Evolutionary conservation across 2,329 filamentous ascomycete species (phyloP), one percentile per base, ranked within the genome.

Genomic region (Rosellinia necatrix): DNA sequence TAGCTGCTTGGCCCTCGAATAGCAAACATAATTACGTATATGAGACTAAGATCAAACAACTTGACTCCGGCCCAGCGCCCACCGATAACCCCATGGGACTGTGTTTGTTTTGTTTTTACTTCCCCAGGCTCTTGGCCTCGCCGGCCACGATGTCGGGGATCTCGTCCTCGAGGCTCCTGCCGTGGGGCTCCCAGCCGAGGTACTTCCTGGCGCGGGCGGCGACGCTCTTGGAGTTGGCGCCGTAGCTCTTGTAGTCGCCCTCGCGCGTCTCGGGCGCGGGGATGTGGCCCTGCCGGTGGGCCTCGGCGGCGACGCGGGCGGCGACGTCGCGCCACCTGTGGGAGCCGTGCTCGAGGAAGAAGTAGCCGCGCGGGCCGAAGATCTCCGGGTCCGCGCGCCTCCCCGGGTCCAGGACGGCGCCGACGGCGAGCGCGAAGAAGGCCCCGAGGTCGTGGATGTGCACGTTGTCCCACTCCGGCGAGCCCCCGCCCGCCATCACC

Each of bases 331-430:
- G 79, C 87, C 87, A 91, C 21, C 72, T 73, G 67, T 87, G 83
- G 50, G 80, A 73, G 1, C 84, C 87, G 61, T 80, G 82, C 69
- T 88, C 84, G 6, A 80, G 77, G 59, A 91, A 85, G 72, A 85
- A 91, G 70, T 91, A 91, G 1, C 77, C 87, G 29, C 81, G 70
- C 0, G 71, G 70, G 1, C 86, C 86, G 79, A 88, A 91, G 4
- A 85, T 74, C 64, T 89, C 86, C 0, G 80, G 73, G 53, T 85
- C 80, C 4, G 76, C 72, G 46, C 76, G 75, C 60, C 82, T 83
- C 50, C 76, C 75, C 0, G 81, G 76, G 3, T 87, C 84, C 30
- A 85, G 78, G 1, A 78, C 77, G 2, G 79, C 77, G 35, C 78
- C 75, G 7, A 79, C 75, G 15, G 83, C 74, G 42, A 66, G 66